Evolutionary conservation across 371 early-diverging fungal species (phyloP).

Genomic region (Funneliformis caledonium): DNA sequence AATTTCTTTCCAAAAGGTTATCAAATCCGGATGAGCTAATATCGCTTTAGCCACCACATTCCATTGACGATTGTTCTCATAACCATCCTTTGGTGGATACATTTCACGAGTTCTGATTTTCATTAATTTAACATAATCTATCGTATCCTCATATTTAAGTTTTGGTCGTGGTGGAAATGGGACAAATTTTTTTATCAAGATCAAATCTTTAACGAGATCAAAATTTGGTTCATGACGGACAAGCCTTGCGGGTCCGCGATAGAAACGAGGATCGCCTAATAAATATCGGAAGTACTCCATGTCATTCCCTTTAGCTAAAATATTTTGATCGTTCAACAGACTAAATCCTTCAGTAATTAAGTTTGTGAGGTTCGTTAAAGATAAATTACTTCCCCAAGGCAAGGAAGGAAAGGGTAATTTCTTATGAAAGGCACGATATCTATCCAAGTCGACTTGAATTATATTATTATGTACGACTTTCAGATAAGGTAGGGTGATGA

Average conservation of each 20-base stretch:
- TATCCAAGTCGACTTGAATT: not conserved
- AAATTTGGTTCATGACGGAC: not conserved
- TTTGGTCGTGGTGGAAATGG: constrained; percentile 33
- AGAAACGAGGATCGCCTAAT: not conserved
- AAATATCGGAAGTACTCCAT: constrained; percentile 29
- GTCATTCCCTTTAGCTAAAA: constrained; percentile 18
- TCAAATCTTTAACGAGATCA: not conserved
- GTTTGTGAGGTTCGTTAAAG: not conserved
- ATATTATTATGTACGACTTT: constrained; percentile 16
- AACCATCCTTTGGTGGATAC: constrained; percentile 26
- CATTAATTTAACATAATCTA: no score
- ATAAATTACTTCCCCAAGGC: constrained; percentile 20
- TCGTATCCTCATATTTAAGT: not conserved
- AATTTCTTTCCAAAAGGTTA: constrained; percentile 7
- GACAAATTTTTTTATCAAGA: not conserved
- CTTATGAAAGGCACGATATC: not conserved
- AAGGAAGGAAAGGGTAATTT: not conserved
- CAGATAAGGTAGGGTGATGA: no score
- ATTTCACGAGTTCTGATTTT: not conserved
- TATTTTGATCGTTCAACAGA: not conserved
- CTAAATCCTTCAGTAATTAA: not conserved
- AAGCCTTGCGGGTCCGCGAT: not conserved
- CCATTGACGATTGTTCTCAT: constrained; percentile 16
- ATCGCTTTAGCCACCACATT: constrained; percentile 20
- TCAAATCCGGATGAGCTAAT: not conserved